Percentiles rank a stretch among this genome's conserved stretches.
Conservation (phyloP, 352 stramenopile genomes). For the Globisporangium cederbergense region DNA sequence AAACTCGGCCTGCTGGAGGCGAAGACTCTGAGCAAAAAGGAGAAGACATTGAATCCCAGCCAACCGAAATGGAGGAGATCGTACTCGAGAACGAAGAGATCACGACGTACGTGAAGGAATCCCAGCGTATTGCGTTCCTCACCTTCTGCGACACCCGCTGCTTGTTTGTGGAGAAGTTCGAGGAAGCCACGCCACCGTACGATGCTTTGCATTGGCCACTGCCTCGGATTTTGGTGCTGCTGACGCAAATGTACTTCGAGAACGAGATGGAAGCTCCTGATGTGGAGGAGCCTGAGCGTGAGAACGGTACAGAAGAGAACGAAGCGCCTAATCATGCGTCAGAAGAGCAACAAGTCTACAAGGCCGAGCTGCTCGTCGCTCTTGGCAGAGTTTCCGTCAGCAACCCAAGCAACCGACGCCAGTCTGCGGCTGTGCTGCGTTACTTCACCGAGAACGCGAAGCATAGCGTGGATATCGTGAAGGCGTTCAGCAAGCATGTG, state of each 20-base stretch:
- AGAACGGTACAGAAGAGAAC: slow-evolving; percentile 26
- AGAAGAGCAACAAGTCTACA: slow-evolving; percentile 34
- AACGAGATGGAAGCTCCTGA: slow-evolving; percentile 47
- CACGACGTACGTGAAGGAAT: slow-evolving; percentile 51
- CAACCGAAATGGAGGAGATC: slow-evolving; percentile 64
- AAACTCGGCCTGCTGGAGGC: slow-evolving; percentile 20
- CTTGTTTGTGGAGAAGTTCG: slow-evolving; percentile 84
- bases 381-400: slow-evolving; percentile 69
- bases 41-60: slow-evolving; percentile 14
- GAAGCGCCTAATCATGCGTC: not conserved
- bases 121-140: slow-evolving; percentile 67
- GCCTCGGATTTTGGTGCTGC: slow-evolving; percentile 57
- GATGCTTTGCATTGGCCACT: slow-evolving; percentile 64
- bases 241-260: slow-evolving; percentile 85
- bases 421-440: slow-evolving; percentile 67
- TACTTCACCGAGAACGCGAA: slow-evolving; percentile 57
- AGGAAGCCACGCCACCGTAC: slow-evolving; percentile 48
- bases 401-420: slow-evolving; percentile 81
- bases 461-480: slow-evolving; percentile 62
- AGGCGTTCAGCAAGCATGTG: slow-evolving; percentile 77
- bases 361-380: slow-evolving; percentile 66
- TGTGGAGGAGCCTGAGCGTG: slow-evolving; percentile 42
- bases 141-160: slow-evolving; percentile 77
- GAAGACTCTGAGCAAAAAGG: slow-evolving; percentile 31
- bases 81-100: slow-evolving; percentile 53